Evolutionary conservation across 208 protist species (phyloP).

Genomic region (Acanthamoeba polyphaga): DNA sequence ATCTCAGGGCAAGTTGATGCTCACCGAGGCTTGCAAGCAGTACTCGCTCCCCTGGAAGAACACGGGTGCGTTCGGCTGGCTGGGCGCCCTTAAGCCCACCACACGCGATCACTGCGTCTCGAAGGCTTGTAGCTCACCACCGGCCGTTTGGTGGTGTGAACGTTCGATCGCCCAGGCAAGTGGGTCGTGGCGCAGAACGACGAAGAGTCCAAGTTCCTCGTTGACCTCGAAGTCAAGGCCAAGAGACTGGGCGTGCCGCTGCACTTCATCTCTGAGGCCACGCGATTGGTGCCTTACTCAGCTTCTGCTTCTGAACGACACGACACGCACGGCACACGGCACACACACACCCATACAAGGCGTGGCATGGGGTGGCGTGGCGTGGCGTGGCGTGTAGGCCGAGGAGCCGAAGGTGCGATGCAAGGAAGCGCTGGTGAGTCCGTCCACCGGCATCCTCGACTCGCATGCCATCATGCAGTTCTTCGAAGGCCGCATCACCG

Average conservation of each 20-base stretch:
- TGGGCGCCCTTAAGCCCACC: no score
- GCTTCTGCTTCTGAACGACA: background rate
- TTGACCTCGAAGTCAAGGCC: background rate
- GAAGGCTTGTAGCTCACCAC: no score
- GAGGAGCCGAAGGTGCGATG: background rate
- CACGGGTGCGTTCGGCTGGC: background rate
- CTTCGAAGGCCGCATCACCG: slow-evolving; percentile 17
- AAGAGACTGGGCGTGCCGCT: background rate
- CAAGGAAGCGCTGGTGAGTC: slow-evolving; percentile 12
- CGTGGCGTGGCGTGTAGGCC: background rate
- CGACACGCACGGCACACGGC: background rate
- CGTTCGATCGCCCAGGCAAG: background rate
- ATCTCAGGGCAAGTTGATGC: slow-evolving; percentile 24
- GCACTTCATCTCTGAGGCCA: slow-evolving; percentile 21
- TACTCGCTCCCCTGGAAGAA: slow-evolving; percentile 31
- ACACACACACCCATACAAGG: no score
- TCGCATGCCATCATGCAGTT: slow-evolving; percentile 31
- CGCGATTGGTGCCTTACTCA: background rate
- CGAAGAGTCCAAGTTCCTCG: background rate
- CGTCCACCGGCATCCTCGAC: slow-evolving; percentile 14
- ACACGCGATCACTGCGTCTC: no score
- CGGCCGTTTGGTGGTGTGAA: no score
- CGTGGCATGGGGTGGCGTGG: no score
- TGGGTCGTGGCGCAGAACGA: slow-evolving; percentile 27
- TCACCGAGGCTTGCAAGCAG: slow-evolving; percentile 32